Conservation (phyloP, 805 yeast genomes). For the Debaryomyces hansenii region DNA sequence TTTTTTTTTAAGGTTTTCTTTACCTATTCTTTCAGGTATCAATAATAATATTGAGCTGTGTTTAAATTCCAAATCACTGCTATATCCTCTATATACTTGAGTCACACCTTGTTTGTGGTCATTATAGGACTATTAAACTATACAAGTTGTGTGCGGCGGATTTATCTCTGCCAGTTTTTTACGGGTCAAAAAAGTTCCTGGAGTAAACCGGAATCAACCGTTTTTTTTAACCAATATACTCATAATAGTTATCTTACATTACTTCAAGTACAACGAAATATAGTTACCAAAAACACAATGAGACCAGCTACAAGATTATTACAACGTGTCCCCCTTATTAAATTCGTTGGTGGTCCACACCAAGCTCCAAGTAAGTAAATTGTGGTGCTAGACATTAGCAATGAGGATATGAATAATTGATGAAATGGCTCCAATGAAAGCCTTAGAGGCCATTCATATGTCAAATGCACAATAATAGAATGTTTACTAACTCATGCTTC, state of each 20-base stretch:
- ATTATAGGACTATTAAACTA: no score
- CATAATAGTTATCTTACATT: not conserved
- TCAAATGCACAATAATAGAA: not conserved
- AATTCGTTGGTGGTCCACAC: conserved; percentile 84
- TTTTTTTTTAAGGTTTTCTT: not conserved
- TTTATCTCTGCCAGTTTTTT: not conserved
- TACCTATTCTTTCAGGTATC: no score
- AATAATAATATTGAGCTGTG: no score
- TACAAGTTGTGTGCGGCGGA: not conserved
- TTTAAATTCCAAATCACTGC: no score
- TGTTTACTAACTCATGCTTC: conserved; percentile 1
- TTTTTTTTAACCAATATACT: not conserved
- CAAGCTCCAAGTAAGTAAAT: conserved; percentile 44
- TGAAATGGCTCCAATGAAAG: not conserved
- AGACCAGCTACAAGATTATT: conserved; percentile 31
- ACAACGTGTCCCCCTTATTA: conserved; percentile 69
- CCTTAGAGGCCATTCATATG: not conserved
- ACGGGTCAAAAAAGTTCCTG: not conserved
- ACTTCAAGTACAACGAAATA: not conserved
- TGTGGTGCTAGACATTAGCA: not conserved
- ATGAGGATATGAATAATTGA: not conserved
- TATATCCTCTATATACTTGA: no score
- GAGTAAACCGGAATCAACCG: not conserved
- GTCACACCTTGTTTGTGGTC: no score
- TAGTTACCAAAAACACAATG: conserved; percentile 20